A percentile compares a stretch with the other conserved stretches of the same genome.
phyloP scores from a whole-genome alignment of 345 rosid genomes.

The Xanthoceras sorbifolium region DNA sequence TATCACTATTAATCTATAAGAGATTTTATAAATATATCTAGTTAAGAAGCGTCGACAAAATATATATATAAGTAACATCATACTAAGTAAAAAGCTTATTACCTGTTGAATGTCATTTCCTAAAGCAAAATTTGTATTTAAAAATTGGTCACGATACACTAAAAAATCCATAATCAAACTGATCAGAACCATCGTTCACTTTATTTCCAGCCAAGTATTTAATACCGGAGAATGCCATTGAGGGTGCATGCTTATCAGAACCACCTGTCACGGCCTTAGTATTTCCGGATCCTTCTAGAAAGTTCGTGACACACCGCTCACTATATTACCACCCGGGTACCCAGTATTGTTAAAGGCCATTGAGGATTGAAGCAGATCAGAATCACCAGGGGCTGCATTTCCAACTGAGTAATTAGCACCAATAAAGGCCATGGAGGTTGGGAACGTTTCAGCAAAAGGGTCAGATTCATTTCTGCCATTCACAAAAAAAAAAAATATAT shows the following conservation, averaged over 20 bases:
- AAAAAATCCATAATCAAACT: no score
- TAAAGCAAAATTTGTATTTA: not conserved
- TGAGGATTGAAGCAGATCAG: not conserved
- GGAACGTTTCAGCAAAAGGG: conserved; percentile 12
- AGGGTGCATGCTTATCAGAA: no score
- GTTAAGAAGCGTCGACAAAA: not conserved
- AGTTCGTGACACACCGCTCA: no score
- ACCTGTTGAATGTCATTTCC: conserved; percentile 21
- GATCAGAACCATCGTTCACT: not conserved
- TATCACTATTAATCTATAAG: not conserved
- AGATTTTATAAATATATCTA: no score
- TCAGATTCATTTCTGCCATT: conserved; percentile 17
- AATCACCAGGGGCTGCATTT: not conserved
- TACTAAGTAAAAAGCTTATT: not conserved
- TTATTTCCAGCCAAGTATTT: not conserved
- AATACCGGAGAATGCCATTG: not conserved
- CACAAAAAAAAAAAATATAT: not conserved
- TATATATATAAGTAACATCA: no score
- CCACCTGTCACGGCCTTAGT: no score
- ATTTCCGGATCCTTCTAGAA: no score
- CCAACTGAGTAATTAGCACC: not conserved
- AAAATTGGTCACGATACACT: conserved; percentile 8
- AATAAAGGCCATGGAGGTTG: not conserved
- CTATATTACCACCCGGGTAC: not conserved
- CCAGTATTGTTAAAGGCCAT: not conserved